Evolutionary conservation across 345 rosid genomes (phyloP).

Genomic region (Luvunga scandens): DNA sequence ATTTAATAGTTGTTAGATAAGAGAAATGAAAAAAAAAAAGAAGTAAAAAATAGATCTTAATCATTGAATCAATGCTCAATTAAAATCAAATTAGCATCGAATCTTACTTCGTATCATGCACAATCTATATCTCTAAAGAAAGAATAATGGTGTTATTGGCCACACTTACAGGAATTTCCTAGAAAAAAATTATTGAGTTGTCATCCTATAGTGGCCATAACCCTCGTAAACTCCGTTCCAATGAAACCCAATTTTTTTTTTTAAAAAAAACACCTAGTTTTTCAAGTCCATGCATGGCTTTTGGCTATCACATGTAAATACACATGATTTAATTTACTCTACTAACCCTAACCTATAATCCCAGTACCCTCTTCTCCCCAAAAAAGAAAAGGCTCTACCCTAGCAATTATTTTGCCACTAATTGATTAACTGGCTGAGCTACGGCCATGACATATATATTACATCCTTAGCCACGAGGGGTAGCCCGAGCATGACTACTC

Average conservation of each 20-base stretch:
- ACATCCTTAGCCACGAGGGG: background rate
- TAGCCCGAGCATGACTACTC: background rate
- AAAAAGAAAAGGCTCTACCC: background rate
- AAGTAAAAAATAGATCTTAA: too few relatives aligned
- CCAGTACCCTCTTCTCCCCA: background rate
- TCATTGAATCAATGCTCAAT: too few relatives aligned
- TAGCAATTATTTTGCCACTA: background rate
- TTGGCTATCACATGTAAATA: background rate
- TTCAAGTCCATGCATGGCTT: background rate
- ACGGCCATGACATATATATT: background rate
- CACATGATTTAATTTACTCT: background rate
- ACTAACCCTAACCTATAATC: background rate
- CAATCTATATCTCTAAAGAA: too few relatives aligned
- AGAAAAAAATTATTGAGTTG: background rate
- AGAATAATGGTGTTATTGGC: background rate
- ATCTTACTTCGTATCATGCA: too few relatives aligned
- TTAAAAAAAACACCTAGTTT: background rate
- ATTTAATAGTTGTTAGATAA: too few relatives aligned
- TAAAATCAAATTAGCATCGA: too few relatives aligned
- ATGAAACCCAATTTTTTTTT: background rate
- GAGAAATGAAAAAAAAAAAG: too few relatives aligned
- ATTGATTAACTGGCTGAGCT: background rate
- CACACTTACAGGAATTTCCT: background rate
- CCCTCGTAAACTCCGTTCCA: too few relatives aligned
- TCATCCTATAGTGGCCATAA: background rate